Evolutionary conservation across 306 rosid genomes (phyloP), one percentile per base, ranked within the genome.

Genomic region (Lotus japonicus): DNA sequence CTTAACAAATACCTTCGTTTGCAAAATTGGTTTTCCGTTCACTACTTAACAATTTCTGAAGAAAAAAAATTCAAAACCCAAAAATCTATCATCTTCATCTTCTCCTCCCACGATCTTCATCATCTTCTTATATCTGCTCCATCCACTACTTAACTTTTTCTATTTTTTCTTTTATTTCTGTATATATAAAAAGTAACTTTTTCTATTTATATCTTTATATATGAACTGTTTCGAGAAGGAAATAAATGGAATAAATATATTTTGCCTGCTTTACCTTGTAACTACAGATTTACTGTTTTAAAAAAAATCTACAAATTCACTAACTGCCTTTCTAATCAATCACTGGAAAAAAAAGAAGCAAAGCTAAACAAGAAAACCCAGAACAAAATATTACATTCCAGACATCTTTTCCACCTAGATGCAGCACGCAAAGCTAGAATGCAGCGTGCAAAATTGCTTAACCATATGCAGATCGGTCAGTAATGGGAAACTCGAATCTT

Each of bases 391-490:
- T 46, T 55, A 77, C 61, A 70, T 50, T 35, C 64, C 74, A 65
- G 69, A 46, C 70, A 53, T 28, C 71, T 50, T 68, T 65, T 68
- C 60, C 60, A 65, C 68, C 75, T 70, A 59, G 52, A 61, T 36
- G 73, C 71, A 57, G 23, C 56, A 58, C 21, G 71, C 70, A 77
- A 43, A 49, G 44, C 57, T 13, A 58, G 26, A 49, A 70, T 43
- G 52, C 70, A 53, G 66, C 58, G 68, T 15, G 45, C 61, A 68
- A 59, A 70, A 66, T 70, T 60, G 79, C 77, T 60, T 31, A 73
- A 64, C 75, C 70, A 63, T 28, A 41, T 13, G 75, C 65, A 71
- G 75, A 82, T 66, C 56, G 39, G 78, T 66, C 56, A 18, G 67
- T 39, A 70, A 21, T 42, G 12, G 11, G 13, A 26, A 71, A 66